phyloP scores from a whole-genome alignment of 257 asterid genomes.

The Solanum habrochaites region DNA sequence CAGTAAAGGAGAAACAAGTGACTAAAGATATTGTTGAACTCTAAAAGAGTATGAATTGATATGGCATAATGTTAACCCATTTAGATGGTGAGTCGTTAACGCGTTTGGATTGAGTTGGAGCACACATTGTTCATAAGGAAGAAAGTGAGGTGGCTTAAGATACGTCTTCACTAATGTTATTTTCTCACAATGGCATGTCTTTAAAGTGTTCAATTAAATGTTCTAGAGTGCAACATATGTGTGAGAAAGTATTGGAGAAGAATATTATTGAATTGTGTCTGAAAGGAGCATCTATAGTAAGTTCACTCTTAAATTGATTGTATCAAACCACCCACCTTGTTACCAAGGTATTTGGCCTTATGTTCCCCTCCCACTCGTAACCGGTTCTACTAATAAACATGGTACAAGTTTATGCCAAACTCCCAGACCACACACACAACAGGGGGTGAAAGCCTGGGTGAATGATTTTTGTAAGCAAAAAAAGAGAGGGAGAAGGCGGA shows the following conservation, averaged over 20 bases:
- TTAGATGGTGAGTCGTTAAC: background rate
- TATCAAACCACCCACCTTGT: background rate
- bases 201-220: background rate
- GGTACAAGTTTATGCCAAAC: background rate
- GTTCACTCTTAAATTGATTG: background rate
- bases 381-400: background rate
- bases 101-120: background rate
- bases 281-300: background rate
- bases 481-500: background rate
- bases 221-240: background rate
- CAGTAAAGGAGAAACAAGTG: background rate
- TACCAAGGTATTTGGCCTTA: background rate
- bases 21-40: background rate
- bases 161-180: background rate
- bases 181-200: background rate
- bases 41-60: background rate
- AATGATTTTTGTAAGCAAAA: background rate
- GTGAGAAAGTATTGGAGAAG: background rate
- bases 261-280: background rate
- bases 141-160: background rate
- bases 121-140: background rate
- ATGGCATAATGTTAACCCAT: background rate
- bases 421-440: background rate
- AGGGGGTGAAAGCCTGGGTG: background rate
- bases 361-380: background rate